Evolutionary conservation across 495 filamentous ascomycete species (phyloP), one percentile per base, ranked within the genome.

Genomic region (Aspergillus ellipticus): DNA sequence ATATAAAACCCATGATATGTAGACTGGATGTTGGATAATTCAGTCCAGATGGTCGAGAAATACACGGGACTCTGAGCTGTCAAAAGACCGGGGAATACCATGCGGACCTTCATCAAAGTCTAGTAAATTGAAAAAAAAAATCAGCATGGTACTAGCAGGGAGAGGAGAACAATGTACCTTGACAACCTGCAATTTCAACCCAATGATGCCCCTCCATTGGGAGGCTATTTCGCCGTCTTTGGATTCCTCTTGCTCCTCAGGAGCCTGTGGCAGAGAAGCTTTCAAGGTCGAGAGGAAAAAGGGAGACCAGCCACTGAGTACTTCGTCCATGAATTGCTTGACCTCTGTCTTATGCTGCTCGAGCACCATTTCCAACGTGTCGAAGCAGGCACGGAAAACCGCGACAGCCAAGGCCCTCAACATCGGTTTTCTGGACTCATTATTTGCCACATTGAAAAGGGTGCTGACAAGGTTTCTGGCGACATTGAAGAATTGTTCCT

Each of bases 331-430:
- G 65, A 98, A 98, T 1, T 78, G 79, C 67, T 89, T 91, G 49
- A 98, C 90, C 26, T 87, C 88, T 39, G 74, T 79, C 64, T 89
- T 88, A 70, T 97, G 89, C 55, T 92, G 89, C 56, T 96, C 92
- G 74, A 95, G 85, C 54, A 97, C 88, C 79, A 96, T 92, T 69
- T 97, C 92, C 76, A 98, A 82, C 50, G 90, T 91, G 69, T 97
- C 91, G 66, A 97, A 93, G 70, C 89, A 96, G 21, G 85, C 84
- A 19, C 89, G 82, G 77, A 97, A 97, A 37, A 96, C 89, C 19
- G 86, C 85, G 10, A 96, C 84, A 16, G 95, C 89, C 61, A 97
- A 73, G 37, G 89, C 89, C 24, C 94, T 83, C 47, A 96, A 74
- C 21, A 81, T 84, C 15, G 85, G 78, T 57, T 88, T 91, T 63